Conservation (phyloP, 129 eudicot species). For the Arctium minus region DNA sequence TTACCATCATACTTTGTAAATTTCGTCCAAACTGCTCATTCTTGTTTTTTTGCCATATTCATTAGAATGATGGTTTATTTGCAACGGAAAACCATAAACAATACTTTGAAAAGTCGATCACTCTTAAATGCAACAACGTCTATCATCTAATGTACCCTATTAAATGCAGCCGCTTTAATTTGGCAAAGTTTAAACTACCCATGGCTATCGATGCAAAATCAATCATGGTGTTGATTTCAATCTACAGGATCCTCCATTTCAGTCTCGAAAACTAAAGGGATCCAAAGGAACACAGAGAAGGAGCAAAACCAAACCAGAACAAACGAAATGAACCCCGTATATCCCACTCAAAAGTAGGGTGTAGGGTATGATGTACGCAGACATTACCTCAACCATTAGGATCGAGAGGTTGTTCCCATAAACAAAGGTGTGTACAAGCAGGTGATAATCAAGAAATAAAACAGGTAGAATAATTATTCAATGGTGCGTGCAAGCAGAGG, state of each 20-base stretch:
- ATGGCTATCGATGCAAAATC: neutral
- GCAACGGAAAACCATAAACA: neutral
- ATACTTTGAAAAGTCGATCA: neutral
- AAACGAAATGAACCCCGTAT: too few species aligned
- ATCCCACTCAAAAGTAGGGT: too few species aligned
- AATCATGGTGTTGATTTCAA: neutral
- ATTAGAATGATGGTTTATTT: neutral
- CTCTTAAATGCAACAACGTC: too few species aligned
- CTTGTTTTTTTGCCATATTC: neutral
- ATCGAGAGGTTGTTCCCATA: too few species aligned
- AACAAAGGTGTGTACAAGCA: too few species aligned
- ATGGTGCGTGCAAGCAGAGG: too few species aligned
- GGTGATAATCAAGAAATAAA: neutral
- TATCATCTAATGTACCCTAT: neutral
- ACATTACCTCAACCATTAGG: too few species aligned
- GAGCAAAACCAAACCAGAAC: too few species aligned
- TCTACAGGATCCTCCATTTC: too few species aligned
- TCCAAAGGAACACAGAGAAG: too few species aligned
- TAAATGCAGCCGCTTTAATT: neutral
- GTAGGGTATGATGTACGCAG: too few species aligned
- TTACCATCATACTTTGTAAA: neutral
- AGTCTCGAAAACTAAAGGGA: too few species aligned
- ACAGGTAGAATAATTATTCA: neutral
- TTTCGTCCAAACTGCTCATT: neutral
- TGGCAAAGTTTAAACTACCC: neutral